These are phyloP conservation scores for Albizia julibrissin DNA, from an alignment of 306 rosid genomes.

Conservation along the genomic window DNA sequence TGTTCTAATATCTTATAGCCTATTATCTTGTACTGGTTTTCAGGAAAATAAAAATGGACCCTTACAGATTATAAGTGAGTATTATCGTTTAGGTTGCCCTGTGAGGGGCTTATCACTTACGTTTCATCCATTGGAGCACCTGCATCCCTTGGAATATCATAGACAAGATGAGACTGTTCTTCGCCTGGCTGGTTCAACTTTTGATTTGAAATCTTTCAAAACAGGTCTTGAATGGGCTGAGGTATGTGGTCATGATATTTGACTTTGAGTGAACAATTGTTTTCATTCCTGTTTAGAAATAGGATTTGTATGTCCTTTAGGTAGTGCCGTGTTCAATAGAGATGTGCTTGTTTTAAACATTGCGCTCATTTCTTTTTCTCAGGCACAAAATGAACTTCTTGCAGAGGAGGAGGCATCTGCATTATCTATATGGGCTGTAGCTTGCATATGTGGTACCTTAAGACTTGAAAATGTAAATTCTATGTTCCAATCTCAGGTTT, in stretches of 20 bases:
- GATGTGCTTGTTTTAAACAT: conserved; percentile 11
- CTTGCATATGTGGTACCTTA: conserved; percentile 91
- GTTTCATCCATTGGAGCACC: conserved; percentile 76
- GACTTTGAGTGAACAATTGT: conserved; percentile 18
- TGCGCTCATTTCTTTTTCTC: conserved; percentile 42
- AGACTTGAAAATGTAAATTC: conserved; percentile 89
- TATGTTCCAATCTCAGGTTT: conserved; percentile 23
- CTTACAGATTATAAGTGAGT: conserved; percentile 81
- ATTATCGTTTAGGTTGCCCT: conserved; percentile 72
- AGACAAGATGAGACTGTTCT: conserved; percentile 64
- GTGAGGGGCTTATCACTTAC: conserved; percentile 69
- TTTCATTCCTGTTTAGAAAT: conserved; percentile 24
- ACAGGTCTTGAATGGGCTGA: conserved; percentile 74
- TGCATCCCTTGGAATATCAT: conserved; percentile 49
- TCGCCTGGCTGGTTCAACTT: conserved; percentile 68
- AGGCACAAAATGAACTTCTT: conserved; percentile 78
- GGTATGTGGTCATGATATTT: conserved; percentile 51
- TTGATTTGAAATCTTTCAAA: conserved; percentile 75
- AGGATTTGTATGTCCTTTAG: conserved; percentile 3
- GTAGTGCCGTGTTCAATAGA: conserved; percentile 10
- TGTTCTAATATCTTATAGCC: conserved; percentile 9
- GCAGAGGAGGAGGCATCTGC: conserved; percentile 95
- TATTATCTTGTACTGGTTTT: conserved; percentile 30
- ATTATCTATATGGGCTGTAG: conserved; percentile 90
- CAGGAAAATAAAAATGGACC: conserved; percentile 87